Base-by-base conservation (phyloP, 495 filamentous ascomycete genomes). In the Hypoxylon intermedium region DNA sequence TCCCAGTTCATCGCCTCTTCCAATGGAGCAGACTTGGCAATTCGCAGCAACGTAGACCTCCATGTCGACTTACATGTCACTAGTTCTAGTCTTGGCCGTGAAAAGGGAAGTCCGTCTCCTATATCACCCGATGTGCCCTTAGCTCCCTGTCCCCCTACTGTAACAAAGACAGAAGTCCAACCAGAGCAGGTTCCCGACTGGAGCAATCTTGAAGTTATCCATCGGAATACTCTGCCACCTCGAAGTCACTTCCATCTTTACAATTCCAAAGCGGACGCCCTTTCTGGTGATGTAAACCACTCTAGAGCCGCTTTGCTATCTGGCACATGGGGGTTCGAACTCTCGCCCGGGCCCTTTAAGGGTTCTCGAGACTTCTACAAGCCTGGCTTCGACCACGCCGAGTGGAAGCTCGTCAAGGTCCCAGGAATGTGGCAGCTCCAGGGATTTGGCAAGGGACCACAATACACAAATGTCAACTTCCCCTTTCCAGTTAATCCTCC, bases 341-440 rank as follows among this genome's bases (percentile, higher is more conserved):
- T 84, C 33, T 78, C 81, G 23, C 57, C 74, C 1, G 78, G 77
- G 1, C 84, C 85, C 5, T 65, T 80, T 11, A 63, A 74, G 3
- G 83, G 80, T 6, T 74, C 79, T 2, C 67, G 70, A 16, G 70
- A 74, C 26, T 79, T 79, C 67, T 58, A 74, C 34, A 68, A 73
- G 20, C 65, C 77, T 15, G 55, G 53, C 15, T 67, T 70, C 37
- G 61, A 67, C 33, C 56, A 58, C 3, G 36, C 56, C 0, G 72
- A 72, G 44, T 90, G 87, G 86, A 72, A 65, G n/a, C 60, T 75
- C 31, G 85, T 88, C 51, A 55, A 77, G 28, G 87, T 89, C 7
- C 87, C 86, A 0, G 83, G 85, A 9, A 86, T 87, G 79, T 90
- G 87, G 87, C 87, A 89, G 62, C 72, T 86, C 12, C 85, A 89